phyloP scores from a whole-genome alignment of 2,329 filamentous ascomycete genomes.

The Aurifilum marmelostoma region DNA sequence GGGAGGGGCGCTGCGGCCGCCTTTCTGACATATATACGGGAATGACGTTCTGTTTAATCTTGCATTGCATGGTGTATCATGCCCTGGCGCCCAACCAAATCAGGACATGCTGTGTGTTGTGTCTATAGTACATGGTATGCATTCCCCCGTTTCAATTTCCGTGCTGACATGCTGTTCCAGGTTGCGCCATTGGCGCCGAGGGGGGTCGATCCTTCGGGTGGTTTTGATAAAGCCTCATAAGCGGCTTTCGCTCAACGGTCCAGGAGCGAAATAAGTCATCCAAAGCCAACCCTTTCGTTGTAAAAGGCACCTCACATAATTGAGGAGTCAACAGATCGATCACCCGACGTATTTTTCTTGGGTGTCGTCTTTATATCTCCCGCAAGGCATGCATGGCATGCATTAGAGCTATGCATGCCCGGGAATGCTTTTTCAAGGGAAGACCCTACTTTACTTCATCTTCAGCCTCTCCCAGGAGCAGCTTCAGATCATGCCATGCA shows the following conservation, averaged over 20 bases:
- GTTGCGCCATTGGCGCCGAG: background rate
- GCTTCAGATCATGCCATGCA: background rate
- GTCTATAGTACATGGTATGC: background rate
- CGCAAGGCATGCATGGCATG: background rate
- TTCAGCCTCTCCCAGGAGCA: background rate
- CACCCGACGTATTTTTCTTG: background rate
- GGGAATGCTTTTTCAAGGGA: background rate
- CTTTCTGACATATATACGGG: background rate
- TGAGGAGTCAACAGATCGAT: background rate
- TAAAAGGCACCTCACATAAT: background rate
- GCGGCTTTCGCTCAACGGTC: background rate
- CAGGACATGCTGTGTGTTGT: background rate
- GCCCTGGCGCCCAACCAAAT: background rate
- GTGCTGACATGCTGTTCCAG: constrained; percentile 5
- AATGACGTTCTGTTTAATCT: background rate
- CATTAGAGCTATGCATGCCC: background rate
- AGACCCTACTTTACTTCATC: background rate
- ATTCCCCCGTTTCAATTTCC: constrained; percentile 3
- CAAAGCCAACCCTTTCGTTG: background rate
- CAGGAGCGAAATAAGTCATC: background rate
- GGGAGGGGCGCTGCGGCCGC: background rate
- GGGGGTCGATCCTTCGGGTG: background rate
- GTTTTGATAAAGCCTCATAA: background rate
- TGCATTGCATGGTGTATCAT: background rate
- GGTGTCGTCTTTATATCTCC: background rate